Percentiles rank a stretch among this genome's conserved stretches.
These are phyloP conservation scores for Phytophthora tubulina DNA, from an alignment of 352 stramenopile species.

Conservation along the genomic window DNA sequence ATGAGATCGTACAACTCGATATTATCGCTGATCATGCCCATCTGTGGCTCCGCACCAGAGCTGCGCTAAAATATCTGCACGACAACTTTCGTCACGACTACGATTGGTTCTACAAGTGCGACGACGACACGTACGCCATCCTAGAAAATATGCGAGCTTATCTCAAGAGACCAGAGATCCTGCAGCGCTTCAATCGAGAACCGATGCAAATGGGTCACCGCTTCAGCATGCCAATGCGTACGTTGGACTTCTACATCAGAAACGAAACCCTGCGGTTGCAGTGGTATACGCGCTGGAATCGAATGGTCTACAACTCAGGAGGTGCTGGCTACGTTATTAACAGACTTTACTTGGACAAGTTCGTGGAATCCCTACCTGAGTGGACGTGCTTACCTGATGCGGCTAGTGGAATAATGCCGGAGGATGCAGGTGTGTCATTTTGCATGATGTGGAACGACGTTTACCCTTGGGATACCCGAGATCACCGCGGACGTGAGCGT, in stretches of 20 bases:
- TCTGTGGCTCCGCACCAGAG: constrained; percentile 79
- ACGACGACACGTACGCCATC: constrained; percentile 83
- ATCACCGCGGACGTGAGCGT: constrained; percentile 67
- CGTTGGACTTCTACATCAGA: constrained; percentile 70
- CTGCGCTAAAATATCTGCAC: constrained; percentile 69
- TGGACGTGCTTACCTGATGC: constrained; percentile 65
- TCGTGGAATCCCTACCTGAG: constrained; percentile 57
- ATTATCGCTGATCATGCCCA: constrained; percentile 77
- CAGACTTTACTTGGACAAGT: constrained; percentile 67
- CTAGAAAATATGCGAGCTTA: constrained; percentile 77
- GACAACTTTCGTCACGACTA: constrained; percentile 73
- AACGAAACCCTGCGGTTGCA: constrained; percentile 53
- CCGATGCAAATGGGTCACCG: constrained; percentile 83
- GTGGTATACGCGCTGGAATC: constrained; percentile 55
- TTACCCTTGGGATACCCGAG: constrained; percentile 81
- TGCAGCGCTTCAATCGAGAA: constrained; percentile 55
- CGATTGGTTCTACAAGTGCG: constrained; percentile 88
- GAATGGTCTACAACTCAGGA: constrained; percentile 83
- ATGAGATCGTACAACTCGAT: constrained; percentile 68
- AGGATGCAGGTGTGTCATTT: constrained; percentile 79
- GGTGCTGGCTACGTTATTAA: constrained; percentile 82
- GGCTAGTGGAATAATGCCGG: constrained; percentile 68
- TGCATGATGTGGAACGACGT: constrained; percentile 83
- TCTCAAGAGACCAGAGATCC: constrained; percentile 64
- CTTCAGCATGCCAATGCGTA: constrained; percentile 65